phyloP scores from a whole-genome alignment of 495 filamentous ascomycete species.

The Penicillium cinerascens region DNA sequence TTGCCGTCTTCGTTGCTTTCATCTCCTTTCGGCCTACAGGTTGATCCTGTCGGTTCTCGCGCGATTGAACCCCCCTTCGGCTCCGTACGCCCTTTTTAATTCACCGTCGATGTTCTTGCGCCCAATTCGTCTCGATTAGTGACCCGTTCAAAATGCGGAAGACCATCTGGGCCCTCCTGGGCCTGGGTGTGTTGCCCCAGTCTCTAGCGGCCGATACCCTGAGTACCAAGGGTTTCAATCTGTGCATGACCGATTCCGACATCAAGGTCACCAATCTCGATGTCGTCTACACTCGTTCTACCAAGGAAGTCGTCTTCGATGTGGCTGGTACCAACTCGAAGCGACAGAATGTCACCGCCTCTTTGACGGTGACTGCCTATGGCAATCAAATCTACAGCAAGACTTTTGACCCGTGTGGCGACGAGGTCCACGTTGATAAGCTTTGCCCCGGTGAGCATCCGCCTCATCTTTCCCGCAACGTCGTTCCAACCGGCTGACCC shows the following conservation, averaged over 20 bases:
- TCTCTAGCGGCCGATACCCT: conserved; percentile 65
- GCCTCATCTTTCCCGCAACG: background rate
- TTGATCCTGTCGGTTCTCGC: conserved; percentile 27
- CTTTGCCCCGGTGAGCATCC: conserved; percentile 74
- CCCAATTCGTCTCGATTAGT: background rate
- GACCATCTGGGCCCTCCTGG: conserved; percentile 27
- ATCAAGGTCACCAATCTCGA: conserved; percentile 73
- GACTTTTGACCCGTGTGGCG: conserved; percentile 76
- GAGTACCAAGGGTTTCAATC: conserved; percentile 73
- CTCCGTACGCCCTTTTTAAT: conserved; percentile 1
- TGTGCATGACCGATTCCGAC: conserved; percentile 61
- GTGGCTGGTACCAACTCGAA: conserved; percentile 71
- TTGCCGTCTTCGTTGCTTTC: background rate
- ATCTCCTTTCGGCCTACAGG: conserved; percentile 14
- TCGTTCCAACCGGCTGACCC: background rate
- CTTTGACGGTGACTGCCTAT: conserved; percentile 78
- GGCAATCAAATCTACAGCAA: conserved; percentile 78
- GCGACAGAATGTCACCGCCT: conserved; percentile 76
- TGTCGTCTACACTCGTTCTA: conserved; percentile 72
- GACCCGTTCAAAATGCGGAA: conserved; percentile 26
- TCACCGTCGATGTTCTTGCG: conserved; percentile 1
- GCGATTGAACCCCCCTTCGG: background rate
- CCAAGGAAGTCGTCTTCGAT: conserved; percentile 74
- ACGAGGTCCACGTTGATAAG: conserved; percentile 58
- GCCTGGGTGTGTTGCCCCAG: conserved; percentile 39